Base-by-base conservation (phyloP, 108 stramenopile species). In the Mediolabrus comicus region DNA sequence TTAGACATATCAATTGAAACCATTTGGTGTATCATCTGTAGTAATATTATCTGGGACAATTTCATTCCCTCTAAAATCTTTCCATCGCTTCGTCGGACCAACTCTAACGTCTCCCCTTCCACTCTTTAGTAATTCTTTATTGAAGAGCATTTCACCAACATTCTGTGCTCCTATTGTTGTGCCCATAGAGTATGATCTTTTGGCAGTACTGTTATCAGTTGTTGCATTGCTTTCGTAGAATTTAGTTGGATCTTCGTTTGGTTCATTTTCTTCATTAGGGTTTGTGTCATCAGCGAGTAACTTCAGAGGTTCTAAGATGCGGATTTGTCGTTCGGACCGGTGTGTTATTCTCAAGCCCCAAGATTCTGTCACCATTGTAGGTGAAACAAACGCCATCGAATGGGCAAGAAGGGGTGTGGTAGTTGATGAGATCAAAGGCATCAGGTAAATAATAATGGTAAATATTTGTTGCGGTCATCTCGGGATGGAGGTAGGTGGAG, bases 111-210 rank as follows among this genome's bases (percentile, higher is more conserved):
- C 74, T 9, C 53, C 74, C 32, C 66, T 62, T 16, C 74, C 74
- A 25, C 74, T 62, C 39, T 62, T 62, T 0, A 68, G 27, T 33
- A 75, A 59, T 30, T 59, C 38, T 24, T 75, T 67, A 49, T 67
- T 41, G 60, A 75, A 75, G 3, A 75, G 38, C 74, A 75, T 75
- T 59, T 55, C 64, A 10, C 74, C 67, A 3, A 75, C 74, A 38
- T 62, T 62, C 16, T 55, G 59, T 30, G 49, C 53, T 16, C 67
- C 66, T 25, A 75, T 75, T 10, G 67, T 55, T 27, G 61, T 49
- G 17, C 74, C 74, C n/a, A 52, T 74, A 19, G 65, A 34, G 27
- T 1, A n/a, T 22, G 22, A 14, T 22, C n/a, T n/a, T n/a, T n/a
- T n/a, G 17, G 1, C 6, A 13, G 4, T 19, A 22, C 5, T 22